Percentiles rank a stretch among this genome's conserved stretches.
Conservation (phyloP, 2,329 filamentous ascomycete genomes). For the Mariannaea sp. region DNA sequence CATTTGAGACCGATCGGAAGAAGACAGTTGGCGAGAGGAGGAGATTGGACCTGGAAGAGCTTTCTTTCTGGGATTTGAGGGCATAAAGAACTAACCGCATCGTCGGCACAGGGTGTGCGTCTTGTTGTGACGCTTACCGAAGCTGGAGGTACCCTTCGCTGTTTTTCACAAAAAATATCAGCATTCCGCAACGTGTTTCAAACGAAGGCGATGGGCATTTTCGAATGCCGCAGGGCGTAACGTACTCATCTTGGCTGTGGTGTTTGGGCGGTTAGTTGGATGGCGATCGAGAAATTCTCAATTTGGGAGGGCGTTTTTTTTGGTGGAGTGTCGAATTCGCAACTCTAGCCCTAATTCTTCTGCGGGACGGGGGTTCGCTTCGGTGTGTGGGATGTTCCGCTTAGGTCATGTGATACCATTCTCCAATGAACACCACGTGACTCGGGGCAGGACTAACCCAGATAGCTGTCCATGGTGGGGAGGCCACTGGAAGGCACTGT, state of each 20-base stretch:
- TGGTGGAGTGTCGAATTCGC: conserved; percentile 44
- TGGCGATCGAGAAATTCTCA: conserved; percentile 45
- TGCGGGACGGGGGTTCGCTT: conserved; percentile 30
- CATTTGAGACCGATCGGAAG: conserved; percentile 20
- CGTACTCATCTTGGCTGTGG: conserved; percentile 64
- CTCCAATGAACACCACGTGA: conserved; percentile 26
- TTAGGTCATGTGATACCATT: conserved; percentile 39
- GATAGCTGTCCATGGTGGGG: too few species aligned
- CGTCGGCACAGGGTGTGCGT: conserved; percentile 98
- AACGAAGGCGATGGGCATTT: conserved; percentile 41
- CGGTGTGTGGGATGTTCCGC: conserved; percentile 31
- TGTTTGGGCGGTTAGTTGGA: conserved; percentile 48
- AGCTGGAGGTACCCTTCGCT: conserved; percentile 64
- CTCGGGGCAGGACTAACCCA: conserved; percentile 26
- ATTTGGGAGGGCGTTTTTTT: conserved; percentile 44
- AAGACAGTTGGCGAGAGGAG: conserved; percentile 15
- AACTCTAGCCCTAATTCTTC: conserved; percentile 45
- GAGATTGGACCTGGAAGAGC: too few species aligned
- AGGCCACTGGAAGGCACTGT: too few species aligned
- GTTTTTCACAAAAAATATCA: conserved; percentile 40
- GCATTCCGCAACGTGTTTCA: conserved; percentile 24
- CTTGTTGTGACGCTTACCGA: conserved; percentile 85
- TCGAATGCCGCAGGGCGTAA: too few species aligned
- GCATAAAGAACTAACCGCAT: conserved; percentile 74
- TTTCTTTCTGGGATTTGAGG: conserved; percentile 14